Conservation (phyloP, 768 basidiomycete species). For the Hericium coralloides region DNA sequence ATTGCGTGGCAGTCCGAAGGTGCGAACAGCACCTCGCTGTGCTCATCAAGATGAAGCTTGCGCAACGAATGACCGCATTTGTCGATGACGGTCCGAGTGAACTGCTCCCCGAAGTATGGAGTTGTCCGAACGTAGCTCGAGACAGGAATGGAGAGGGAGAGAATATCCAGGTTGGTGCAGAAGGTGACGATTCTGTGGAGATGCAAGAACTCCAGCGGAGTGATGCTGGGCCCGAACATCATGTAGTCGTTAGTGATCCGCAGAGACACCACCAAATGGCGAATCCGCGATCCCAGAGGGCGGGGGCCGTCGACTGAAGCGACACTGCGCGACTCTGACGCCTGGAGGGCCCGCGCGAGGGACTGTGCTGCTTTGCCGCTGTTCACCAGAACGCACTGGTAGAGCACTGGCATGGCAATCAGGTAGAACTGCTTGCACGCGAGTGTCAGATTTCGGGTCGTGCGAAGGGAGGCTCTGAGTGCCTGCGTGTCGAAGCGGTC, state of each 20-base stretch:
- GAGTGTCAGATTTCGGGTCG: not conserved
- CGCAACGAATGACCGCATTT: not conserved
- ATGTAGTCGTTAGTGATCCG: not conserved
- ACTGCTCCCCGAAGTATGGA: not conserved
- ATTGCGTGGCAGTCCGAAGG: not conserved
- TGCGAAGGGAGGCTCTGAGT: not conserved
- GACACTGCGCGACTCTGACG: not conserved
- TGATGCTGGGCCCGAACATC: not conserved
- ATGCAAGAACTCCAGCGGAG: not conserved
- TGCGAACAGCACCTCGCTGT: not conserved
- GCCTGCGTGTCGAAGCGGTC: not conserved
- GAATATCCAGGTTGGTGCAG: not conserved
- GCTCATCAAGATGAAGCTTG: not conserved
- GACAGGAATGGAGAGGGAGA: not conserved
- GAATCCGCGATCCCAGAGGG: not conserved
- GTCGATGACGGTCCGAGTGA: not conserved
- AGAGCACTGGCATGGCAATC: not conserved
- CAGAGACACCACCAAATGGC: not conserved
- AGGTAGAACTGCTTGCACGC: not conserved
- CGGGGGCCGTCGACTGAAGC: not conserved
- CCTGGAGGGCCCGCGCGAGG: not conserved
- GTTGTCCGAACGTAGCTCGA: not conserved
- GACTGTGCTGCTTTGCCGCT: not conserved
- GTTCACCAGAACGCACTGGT: not conserved
- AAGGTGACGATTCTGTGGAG: not conserved